phyloP scores from a whole-genome alignment of 2,329 filamentous ascomycete genomes.

The Aureobasidium sp. region DNA sequence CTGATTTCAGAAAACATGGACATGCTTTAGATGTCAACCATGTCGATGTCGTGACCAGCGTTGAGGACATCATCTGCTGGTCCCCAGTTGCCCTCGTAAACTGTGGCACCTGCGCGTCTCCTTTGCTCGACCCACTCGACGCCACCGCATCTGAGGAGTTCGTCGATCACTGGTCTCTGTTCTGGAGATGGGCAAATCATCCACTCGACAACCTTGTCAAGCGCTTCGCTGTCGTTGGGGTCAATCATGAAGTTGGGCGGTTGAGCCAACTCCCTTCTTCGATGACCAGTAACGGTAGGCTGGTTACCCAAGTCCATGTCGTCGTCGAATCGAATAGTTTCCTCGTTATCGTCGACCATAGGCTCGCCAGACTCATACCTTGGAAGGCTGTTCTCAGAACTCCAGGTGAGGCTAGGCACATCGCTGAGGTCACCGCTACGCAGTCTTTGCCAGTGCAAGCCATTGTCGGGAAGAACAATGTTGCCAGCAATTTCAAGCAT shows the following conservation, averaged over 20 bases:
- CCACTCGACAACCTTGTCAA: slow-evolving; percentile 76
- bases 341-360: slow-evolving; percentile 19
- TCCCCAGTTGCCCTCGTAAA: slow-evolving; percentile 95
- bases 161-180: slow-evolving; percentile 63
- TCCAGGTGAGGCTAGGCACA: slow-evolving; percentile 79
- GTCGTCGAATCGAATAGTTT: slow-evolving; percentile 20
- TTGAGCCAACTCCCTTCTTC: slow-evolving; percentile 48
- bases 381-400: slow-evolving; percentile 58
- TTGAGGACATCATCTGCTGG: slow-evolving; percentile 58
- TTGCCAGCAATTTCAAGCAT: slow-evolving; percentile 93
- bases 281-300: slow-evolving; percentile 15
- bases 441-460: slow-evolving; percentile 80
- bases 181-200: slow-evolving; percentile 75
- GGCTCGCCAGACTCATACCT: slow-evolving; percentile 68
- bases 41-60: slow-evolving; percentile 47
- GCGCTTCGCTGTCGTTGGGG: slow-evolving; percentile 58
- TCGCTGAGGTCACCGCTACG: slow-evolving; percentile 83
- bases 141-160: slow-evolving; percentile 65
- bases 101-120: slow-evolving; percentile 78
- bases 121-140: slow-evolving; percentile 72
- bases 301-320: slow-evolving; percentile 17
- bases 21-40: slow-evolving; percentile 44
- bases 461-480: slow-evolving; percentile 87
- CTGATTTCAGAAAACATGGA: not conserved
- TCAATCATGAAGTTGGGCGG: slow-evolving; percentile 90